Evolutionary conservation across 768 basidiomycete species (phyloP).

Genomic region (Boletus tomentosulus): DNA sequence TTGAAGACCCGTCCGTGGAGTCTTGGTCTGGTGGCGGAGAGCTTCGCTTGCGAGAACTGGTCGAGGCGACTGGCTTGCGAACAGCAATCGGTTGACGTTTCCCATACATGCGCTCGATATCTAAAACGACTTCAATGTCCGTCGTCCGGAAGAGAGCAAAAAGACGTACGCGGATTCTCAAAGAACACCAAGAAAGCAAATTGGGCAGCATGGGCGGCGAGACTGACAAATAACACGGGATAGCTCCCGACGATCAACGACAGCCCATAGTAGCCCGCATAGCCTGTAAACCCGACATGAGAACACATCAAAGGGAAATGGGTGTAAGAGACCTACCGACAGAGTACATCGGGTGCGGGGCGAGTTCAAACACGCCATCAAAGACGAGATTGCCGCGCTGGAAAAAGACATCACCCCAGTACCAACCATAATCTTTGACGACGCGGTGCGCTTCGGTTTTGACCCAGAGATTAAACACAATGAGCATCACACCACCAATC

Average conservation of each 20-base stretch:
- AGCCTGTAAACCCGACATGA: slow-evolving; percentile 46
- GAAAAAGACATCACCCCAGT: slow-evolving; percentile 93
- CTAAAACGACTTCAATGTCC: slow-evolving; percentile 35
- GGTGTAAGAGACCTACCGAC: slow-evolving; percentile 45
- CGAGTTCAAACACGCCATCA: slow-evolving; percentile 95
- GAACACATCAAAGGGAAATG: neutral
- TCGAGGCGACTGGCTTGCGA: slow-evolving; percentile 58
- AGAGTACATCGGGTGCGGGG: slow-evolving; percentile 95
- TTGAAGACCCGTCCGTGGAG: slow-evolving; percentile 38
- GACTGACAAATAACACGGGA: slow-evolving; percentile 85
- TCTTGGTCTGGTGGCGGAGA: slow-evolving; percentile 15
- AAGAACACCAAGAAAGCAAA: slow-evolving; percentile 95
- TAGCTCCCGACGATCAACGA: slow-evolving; percentile 89
- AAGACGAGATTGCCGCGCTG: slow-evolving; percentile 92
- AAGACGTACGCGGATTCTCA: slow-evolving; percentile 88
- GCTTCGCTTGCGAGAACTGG: slow-evolving; percentile 13
- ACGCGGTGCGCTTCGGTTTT: slow-evolving; percentile 97
- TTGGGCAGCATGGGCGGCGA: slow-evolving; percentile 93
- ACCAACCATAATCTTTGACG: slow-evolving; percentile 98
- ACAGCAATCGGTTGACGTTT: slow-evolving; percentile 86
- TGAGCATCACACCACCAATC: slow-evolving; percentile 79
- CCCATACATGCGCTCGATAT: slow-evolving; percentile 93
- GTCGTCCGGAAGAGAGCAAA: neutral
- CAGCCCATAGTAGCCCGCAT: slow-evolving; percentile 95
- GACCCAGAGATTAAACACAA: slow-evolving; percentile 96